phyloP scores from a whole-genome alignment of 495 filamentous ascomycete species.

The Letharia columbiana region DNA sequence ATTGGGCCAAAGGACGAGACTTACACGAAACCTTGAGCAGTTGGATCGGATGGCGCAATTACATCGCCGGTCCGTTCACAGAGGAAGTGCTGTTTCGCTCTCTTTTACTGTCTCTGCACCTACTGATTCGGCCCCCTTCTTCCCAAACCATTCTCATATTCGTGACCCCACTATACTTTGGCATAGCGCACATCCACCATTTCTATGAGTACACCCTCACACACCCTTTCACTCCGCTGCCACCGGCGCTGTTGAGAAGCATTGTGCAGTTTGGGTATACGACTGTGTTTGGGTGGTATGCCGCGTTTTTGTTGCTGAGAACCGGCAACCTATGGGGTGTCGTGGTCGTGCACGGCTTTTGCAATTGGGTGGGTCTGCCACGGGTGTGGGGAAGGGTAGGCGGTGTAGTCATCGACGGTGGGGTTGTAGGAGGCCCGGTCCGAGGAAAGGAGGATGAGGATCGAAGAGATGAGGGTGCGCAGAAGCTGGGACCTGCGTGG shows the following conservation, averaged over 20 bases:
- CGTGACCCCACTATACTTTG: conserved; percentile 80
- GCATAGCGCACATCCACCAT: conserved; percentile 90
- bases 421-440: conserved; percentile 26
- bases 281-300: conserved; percentile 85
- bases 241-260: conserved; percentile 55
- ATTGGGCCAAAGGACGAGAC: conserved; percentile 45
- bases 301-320: conserved; percentile 80
- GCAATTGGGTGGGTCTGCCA: conserved; percentile 88
- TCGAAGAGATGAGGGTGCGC: conserved; percentile 19
- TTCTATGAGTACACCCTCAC: conserved; percentile 88
- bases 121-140: conserved; percentile 51
- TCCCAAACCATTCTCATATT: conserved; percentile 57
- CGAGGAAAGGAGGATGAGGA: conserved; percentile 39
- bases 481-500: conserved; percentile 44
- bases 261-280: conserved; percentile 87
- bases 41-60: conserved; percentile 59
- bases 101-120: conserved; percentile 68
- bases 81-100: conserved; percentile 93
- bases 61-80: conserved; percentile 68
- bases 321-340: conserved; percentile 70
- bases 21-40: conserved; percentile 43
- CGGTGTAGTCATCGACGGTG: conserved; percentile 27
- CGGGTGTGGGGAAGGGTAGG: conserved; percentile 72
- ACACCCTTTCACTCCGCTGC: conserved; percentile 57
- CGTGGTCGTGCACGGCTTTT: conserved; percentile 75